Base-by-base conservation (phyloP, 139 green algal genomes). In the Coelastrella sp. region DNA sequence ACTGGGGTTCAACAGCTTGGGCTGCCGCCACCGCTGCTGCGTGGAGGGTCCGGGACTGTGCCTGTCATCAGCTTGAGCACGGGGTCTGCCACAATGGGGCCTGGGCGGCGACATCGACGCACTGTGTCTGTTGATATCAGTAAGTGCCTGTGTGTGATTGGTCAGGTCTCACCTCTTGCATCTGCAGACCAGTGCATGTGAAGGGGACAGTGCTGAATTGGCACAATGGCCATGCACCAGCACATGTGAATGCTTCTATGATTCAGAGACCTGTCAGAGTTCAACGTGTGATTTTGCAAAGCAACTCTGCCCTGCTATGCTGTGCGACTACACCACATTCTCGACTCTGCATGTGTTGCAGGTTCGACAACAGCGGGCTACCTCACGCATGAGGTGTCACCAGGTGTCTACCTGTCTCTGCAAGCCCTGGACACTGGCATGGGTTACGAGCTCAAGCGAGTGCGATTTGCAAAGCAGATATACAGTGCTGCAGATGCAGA, bases 381-480 rank as follows among this genome's bases (percentile, higher is more conserved):
- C 13, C 57, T 90, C 0, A 90, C 73, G 2, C 85, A 84, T 22
- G 85, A 90, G 14, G 73, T 84, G 8, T 19, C 73, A 16, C 73
- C 73, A 6, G 85, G 85, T 4, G 73, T 90, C 2, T 90, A n/a
- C 16, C 57, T 90, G 0, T 83, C 85, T 7, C 71, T 90, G n/a
- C 73, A 90, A 47, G 54, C 73, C 5, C 11, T 90, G 23, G 73
- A 76, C 5, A 17, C 58, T 17, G 85, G 74, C 20, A 16, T n/a
- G 13, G 85, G 85, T 16, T 22, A 76, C 2, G 73, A 90, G 74
- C 74, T 90, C 17, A 80, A 71, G 4, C 57, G 74, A 3, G 73
- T 83, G 7, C n/a, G 61, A 22, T 90, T 90, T 54, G 57, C 59
- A 20, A 90, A 83, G 74, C 85, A 90, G 85, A 22, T 90, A 19